These are phyloP conservation scores for Eimeria tenella DNA, from an alignment of 169 alveolate genomes.

Conservation along the genomic window DNA sequence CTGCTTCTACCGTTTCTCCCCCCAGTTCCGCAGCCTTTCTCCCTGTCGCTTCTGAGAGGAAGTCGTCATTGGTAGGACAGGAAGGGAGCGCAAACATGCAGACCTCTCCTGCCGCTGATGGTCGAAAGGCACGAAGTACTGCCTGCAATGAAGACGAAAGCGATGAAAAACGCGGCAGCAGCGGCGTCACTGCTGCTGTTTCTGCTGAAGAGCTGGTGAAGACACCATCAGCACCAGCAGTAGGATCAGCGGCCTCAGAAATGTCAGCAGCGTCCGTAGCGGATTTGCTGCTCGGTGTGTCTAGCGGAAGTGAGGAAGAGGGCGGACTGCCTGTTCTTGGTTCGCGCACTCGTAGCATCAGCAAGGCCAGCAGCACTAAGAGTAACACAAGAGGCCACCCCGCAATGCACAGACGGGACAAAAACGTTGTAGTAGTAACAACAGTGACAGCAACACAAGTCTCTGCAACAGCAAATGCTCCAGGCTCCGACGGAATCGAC, in stretches of 20 bases:
- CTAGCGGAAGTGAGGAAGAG: slow-evolving; percentile 19
- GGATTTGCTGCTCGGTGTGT: neutral
- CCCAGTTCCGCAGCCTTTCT: neutral
- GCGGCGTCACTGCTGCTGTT: neutral
- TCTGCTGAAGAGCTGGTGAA: neutral
- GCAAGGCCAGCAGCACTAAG: neutral
- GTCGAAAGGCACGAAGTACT: too few relatives aligned
- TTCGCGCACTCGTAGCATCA: slow-evolving; percentile 29
- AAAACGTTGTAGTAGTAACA: neutral
- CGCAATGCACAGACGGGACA: neutral
- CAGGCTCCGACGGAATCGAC: neutral
- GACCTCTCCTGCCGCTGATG: too few relatives aligned
- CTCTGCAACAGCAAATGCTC: neutral
- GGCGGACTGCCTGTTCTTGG: slow-evolving; percentile 18
- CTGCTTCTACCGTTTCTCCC: neutral
- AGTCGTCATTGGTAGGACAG: neutral
- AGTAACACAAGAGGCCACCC: neutral
- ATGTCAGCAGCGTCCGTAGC: slow-evolving; percentile 15
- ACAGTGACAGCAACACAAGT: neutral
- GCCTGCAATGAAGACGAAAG: too few relatives aligned
- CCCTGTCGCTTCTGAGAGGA: neutral
- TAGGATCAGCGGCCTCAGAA: slow-evolving; percentile 2
- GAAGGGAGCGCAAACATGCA: too few relatives aligned
- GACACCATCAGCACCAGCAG: neutral
- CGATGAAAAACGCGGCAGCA: neutral